Evolutionary conservation across 148 eudicot genomes (phyloP), one percentile per base, ranked within the genome.

Genomic region (Rhododendron vialii): DNA sequence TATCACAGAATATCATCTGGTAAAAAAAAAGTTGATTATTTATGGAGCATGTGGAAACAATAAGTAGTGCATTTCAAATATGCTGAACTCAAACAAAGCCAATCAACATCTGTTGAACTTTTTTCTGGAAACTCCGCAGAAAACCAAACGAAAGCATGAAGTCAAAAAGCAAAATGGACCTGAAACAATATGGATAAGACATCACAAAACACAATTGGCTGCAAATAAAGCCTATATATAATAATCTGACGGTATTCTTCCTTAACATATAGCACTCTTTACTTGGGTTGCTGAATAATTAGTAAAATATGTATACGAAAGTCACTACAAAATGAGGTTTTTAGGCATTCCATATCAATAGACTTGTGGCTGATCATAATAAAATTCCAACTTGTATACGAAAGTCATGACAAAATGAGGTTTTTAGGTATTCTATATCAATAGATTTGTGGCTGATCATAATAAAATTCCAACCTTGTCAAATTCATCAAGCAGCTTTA

Each of bases 401-500:
- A 47, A 83, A 28, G 28, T 10, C 24, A 67, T 3, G 18, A 50
- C 41, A 65, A 26, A 80, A 80, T 65, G 38, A 51, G 71, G 35
- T 15, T 69, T 28, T 17, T 33, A 69, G 63, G 28, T 50, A 51
- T 50, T 74, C 61, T 63, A 50, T 82, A 50, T 63, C 28, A 59
- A 82, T 22, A 28, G 50, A 76, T 35, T 28, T 26, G 47, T 47
- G 47, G 38, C 84, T n/a, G 43, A 63, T 17, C 80, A 80, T 65
- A 80, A 88, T 7, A 55, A 82, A 77, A 47, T 43, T 45, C n/a
- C 82, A 82, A 97, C 99, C 95, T 95, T 92, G 77, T 97, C 98
- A 89, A 93, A 95, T 67, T 95, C 96, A 83, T 90, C 89, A 86
- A 95, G 92, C 84, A 88, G 88, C 89, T 90, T 92, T 53, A 97